Evolutionary conservation across 805 yeast species (phyloP).

Genomic region (Clavispora asparagi): DNA sequence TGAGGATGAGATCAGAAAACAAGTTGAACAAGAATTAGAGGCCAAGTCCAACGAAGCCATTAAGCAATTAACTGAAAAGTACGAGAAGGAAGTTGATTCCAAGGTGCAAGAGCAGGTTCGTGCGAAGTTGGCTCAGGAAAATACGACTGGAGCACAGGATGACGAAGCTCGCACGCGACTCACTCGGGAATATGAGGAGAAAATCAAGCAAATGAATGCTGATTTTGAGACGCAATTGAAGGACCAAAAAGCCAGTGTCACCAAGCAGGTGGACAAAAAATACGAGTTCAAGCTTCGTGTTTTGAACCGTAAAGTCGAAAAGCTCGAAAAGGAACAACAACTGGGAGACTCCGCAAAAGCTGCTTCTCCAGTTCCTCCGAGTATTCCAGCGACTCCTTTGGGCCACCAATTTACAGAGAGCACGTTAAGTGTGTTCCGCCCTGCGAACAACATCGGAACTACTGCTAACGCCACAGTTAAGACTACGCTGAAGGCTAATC

Average conservation of each 20-base stretch:
- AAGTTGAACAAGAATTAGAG: constrained; percentile 20
- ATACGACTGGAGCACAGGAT: neutral
- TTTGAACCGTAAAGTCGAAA: constrained; percentile 49
- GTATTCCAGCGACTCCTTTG: neutral
- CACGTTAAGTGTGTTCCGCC: neutral
- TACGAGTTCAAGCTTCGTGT: constrained; percentile 54
- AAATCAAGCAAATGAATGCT: constrained; percentile 17
- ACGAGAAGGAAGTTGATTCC: constrained; percentile 28
- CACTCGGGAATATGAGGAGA: constrained; percentile 13
- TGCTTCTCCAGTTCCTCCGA: neutral
- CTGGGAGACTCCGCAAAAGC: neutral
- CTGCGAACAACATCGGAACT: neutral
- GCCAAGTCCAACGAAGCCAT: constrained; percentile 16
- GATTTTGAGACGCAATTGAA: constrained; percentile 17
- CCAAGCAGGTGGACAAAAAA: constrained; percentile 50
- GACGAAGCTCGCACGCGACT: constrained; percentile 15
- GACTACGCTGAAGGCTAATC: neutral
- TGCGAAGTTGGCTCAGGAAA: constrained; percentile 9
- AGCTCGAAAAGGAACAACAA: constrained; percentile 27
- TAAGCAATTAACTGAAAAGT: constrained; percentile 22
- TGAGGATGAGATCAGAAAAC: constrained; percentile 16
- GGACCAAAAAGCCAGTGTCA: constrained; percentile 32
- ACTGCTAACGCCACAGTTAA: neutral
- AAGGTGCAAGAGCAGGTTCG: constrained; percentile 13
- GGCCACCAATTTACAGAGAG: constrained; percentile 1